A percentile compares a stretch with the other conserved stretches of the same genome.
phyloP scores from a whole-genome alignment of 2,329 filamentous ascomycete species.

The Malbranchea cinnamomea region DNA sequence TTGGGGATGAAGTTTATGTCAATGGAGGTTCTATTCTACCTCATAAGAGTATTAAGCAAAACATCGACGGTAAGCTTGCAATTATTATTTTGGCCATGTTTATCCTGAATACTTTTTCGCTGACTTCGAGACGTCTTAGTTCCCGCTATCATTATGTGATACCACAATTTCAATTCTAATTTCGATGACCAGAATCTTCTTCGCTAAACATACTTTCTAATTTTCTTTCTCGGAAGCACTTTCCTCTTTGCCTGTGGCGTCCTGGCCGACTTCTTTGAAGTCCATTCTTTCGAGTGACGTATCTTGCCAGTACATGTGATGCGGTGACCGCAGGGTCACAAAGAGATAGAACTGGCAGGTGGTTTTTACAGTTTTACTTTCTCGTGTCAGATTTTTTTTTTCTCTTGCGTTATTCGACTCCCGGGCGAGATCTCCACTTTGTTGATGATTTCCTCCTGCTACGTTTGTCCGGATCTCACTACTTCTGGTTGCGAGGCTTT shows the following conservation, averaged over 20 bases:
- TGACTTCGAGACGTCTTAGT: conserved; percentile 16
- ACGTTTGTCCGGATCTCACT: too few relatives aligned
- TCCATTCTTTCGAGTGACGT: too few relatives aligned
- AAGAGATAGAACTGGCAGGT: too few relatives aligned
- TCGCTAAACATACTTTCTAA: background rate
- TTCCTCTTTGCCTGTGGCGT: too few relatives aligned
- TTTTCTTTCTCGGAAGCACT: too few relatives aligned
- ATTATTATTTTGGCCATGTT: conserved; percentile 6
- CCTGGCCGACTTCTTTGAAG: too few relatives aligned
- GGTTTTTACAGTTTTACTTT: background rate
- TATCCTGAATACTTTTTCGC: conserved; percentile 2
- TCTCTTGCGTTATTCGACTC: background rate
- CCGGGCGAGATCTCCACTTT: background rate
- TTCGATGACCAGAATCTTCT: conserved; percentile 3
- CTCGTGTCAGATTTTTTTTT: background rate
- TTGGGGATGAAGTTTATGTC: conserved; percentile 96
- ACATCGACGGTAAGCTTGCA: conserved; percentile 76
- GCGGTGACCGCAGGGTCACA: too few relatives aligned
- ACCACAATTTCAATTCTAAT: too few relatives aligned
- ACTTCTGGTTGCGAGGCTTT: background rate
- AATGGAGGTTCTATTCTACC: conserved; percentile 91
- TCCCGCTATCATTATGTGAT: conserved; percentile 37
- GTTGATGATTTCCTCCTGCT: background rate
- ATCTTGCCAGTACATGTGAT: too few relatives aligned
- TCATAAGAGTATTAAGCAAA: conserved; percentile 98